Evolutionary conservation across 2,329 filamentous ascomycete species (phyloP).

Genomic region (Aspergillus jensenii): DNA sequence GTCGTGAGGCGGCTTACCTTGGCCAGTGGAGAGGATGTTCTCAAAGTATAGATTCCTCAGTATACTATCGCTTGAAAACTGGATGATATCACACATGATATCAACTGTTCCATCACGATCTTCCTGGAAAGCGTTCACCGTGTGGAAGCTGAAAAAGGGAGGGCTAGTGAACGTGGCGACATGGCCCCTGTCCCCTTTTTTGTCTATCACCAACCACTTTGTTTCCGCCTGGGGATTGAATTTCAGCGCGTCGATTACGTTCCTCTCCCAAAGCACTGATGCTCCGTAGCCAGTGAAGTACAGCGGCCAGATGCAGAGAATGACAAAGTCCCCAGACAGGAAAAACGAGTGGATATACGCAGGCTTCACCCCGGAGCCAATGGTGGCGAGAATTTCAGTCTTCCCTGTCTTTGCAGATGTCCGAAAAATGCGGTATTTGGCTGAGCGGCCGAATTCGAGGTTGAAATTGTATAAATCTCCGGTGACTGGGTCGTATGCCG

Average conservation of each 20-base stretch:
- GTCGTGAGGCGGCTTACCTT: conserved; percentile 37
- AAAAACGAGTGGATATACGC: conserved; percentile 81
- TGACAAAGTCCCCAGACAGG: conserved; percentile 65
- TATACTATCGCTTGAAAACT: conserved; percentile 66
- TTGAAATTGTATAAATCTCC: conserved; percentile 81
- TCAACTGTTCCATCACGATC: conserved; percentile 37
- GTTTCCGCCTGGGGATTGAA: conserved; percentile 58
- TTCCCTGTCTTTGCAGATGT: conserved; percentile 61
- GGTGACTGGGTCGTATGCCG: conserved; percentile 65
- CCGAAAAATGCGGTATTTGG: conserved; percentile 69
- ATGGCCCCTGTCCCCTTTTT: conserved; percentile 59
- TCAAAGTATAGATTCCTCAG: conserved; percentile 69
- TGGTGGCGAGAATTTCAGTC: conserved; percentile 68
- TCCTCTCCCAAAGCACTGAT: conserved; percentile 14
- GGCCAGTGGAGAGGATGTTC: conserved; percentile 56
- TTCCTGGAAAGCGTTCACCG: conserved; percentile 72
- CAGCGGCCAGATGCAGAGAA: conserved; percentile 65
- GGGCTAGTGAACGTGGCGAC: conserved; percentile 67
- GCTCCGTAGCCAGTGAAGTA: conserved; percentile 59
- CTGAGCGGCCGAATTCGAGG: conserved; percentile 56
- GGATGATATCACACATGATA: conserved; percentile 63
- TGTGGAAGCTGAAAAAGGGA: conserved; percentile 74
- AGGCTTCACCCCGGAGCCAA: conserved; percentile 45
- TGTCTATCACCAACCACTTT: conserved; percentile 72
- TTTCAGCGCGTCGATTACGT: conserved; percentile 64